A percentile compares a stretch with the other conserved stretches of the same genome.
Conservation (phyloP, 257 asterid species). For the Avicennia marina region DNA sequence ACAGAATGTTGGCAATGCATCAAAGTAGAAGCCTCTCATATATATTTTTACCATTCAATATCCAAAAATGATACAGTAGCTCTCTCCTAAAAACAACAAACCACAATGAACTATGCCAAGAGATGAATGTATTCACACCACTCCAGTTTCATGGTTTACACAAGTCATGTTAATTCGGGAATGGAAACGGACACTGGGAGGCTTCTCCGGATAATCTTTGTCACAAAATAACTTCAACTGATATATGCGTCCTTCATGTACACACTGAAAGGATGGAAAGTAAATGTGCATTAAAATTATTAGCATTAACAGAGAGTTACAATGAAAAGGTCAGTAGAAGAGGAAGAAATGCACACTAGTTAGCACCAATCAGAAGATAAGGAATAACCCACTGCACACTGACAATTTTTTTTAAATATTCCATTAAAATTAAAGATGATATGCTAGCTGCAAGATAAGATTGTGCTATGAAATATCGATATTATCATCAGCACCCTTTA, state of each 20-base stretch:
- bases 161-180: slow-evolving; percentile 83
- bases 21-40: not conserved
- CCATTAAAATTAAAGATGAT: too few species aligned
- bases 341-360: too few species aligned
- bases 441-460: too few species aligned
- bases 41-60: slow-evolving; percentile 2
- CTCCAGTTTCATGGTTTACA: slow-evolving; percentile 80
- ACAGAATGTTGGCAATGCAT: not conserved
- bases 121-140: slow-evolving; percentile 36
- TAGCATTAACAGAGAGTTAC: not conserved
- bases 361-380: not conserved
- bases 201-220: slow-evolving; percentile 97
- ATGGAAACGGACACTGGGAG: slow-evolving; percentile 83
- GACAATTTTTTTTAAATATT: too few species aligned
- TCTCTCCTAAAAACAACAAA: not conserved
- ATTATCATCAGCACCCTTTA: too few species aligned
- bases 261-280: slow-evolving; percentile 47
- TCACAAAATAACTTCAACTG: slow-evolving; percentile 87
- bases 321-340: too few species aligned
- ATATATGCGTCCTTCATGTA: slow-evolving; percentile 89
- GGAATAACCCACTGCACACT: not conserved
- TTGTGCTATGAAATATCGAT: too few species aligned
- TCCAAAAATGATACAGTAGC: not conserved
- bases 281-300: not conserved
- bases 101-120: slow-evolving; percentile 6